phyloP scores from a whole-genome alignment of 73 alveolate species.

The Loxodes magnus region DNA sequence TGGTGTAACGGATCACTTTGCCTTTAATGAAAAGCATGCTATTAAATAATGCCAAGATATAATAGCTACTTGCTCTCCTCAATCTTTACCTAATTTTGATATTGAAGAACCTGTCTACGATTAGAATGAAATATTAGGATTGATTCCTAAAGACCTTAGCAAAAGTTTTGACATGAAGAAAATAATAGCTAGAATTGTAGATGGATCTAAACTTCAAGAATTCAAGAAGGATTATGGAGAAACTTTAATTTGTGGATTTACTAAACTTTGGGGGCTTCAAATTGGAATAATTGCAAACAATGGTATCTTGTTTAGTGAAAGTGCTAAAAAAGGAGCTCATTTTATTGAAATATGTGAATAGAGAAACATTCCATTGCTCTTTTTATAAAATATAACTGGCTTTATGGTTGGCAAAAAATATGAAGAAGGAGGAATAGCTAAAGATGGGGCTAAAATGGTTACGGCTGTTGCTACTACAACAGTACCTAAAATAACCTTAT shows the following conservation, averaged over 20 bases:
- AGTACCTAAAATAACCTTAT: conserved; percentile 77
- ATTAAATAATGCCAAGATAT: conserved; percentile 2
- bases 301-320: conserved; percentile 81
- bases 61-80: conserved; percentile 3
- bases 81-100: background rate
- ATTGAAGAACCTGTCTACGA: conserved; percentile 64
- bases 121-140: conserved; percentile 57
- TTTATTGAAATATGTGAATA: conserved; percentile 80
- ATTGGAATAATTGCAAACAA: conserved; percentile 92
- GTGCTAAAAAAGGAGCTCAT: conserved; percentile 91
- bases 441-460: conserved; percentile 96
- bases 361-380: conserved; percentile 79
- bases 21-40: conserved; percentile 69
- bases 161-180: conserved; percentile 39
- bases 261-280: conserved; percentile 74
- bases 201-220: conserved; percentile 85
- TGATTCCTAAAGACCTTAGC: conserved; percentile 48
- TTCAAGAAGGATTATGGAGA: conserved; percentile 80
- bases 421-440: conserved; percentile 90
- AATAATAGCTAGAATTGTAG: conserved; percentile 80
- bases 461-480: conserved; percentile 87
- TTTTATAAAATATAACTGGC: conserved; percentile 89
- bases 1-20: conserved; percentile 92
- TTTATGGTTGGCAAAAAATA: conserved; percentile 88
- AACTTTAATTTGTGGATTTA: conserved; percentile 77